Base-by-base conservation (phyloP, 345 rosid genomes). In the Abelmoschus esculentus region DNA sequence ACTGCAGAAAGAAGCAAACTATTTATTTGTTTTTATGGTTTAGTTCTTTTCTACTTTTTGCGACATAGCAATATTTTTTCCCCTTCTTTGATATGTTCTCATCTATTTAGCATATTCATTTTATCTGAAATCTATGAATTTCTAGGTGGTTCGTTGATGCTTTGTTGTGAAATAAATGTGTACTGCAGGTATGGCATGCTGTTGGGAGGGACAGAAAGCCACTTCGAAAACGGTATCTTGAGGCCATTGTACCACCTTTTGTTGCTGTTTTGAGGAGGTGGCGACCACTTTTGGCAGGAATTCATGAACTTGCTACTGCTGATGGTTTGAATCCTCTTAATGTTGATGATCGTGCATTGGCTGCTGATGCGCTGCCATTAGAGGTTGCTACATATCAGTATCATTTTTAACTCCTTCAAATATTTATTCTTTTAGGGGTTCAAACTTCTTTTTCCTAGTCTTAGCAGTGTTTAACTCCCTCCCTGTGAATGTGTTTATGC, bases 281-380 rank as follows among this genome's bases (percentile, higher is more conserved):
- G 99, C 82, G 98, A 69, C 99, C 98, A 12, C 89, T 90, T 83
- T 81, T 96, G 73, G 97, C 99, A 61, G 93, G 93, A 71, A 92
- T 92, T 83, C 96, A 89, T 85, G 99, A 96, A 81, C 98, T 96
- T 80, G 96, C 96, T 66, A 90, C 92, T 61, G 87, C 96, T 72
- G 99, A 92, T 74, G 98, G 99, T 72, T 80, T 83, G 83, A 96
- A 96, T 85, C 99, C 99, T 80, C 99, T 96, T 79, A 81, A 76
- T 50, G 89, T 82, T 70, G 99, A 96, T 81, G 98, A 92, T 80
- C 96, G 87, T 68, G 93, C 99, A 61, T 80, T 96, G 83, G 93
- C 98, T 75, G 96, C 92, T 70, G 99, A 96, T 78, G 83, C 90
- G 62, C 87, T 89, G 72, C 98, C 97, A 32, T 47, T 89, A 56